Evolutionary conservation across 352 stramenopile species (phyloP), one percentile per base, ranked within the genome.

Genomic region (Phytophthora sp.): DNA sequence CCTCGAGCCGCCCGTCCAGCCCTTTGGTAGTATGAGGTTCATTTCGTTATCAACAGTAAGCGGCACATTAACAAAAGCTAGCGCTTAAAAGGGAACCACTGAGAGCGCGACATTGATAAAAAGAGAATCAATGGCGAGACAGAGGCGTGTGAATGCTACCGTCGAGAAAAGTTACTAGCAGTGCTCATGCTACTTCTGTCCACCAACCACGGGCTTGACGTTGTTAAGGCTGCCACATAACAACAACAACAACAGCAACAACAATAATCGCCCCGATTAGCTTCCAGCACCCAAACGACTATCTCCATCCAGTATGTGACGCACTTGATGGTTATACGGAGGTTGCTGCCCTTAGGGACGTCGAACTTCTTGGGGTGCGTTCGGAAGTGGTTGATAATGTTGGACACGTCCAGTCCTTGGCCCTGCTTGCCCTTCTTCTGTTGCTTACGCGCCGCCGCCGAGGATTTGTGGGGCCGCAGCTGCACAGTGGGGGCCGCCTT

Each of bases 271-370:
- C 9, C 9, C 5, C 29, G 5, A 35, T 7, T 35, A 23, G 71
- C 59, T 38, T 47, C 24, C 21, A 50, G 15, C 23, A 3, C 30
- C 20, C 15, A 39, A 11, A 60, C 6, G 29, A 21, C 42, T 0
- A 18, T 27, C 29, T 61, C 21, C 52, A 42, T 29, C 24, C 38
- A 46, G 21, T 9, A 1, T 20, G 5, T 23, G 11, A 82, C 82
- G 26, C 74, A 93, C 84, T 91, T 88, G 73, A 93, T 90, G 23
- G 85, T 91, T 63, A 93, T 89, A 52, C 83, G 77, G 23, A 93
- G 74, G 64, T 91, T 91, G 56, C 77, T 89, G 45, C 83, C 86
- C 57, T 93, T 87, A 29, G 86, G 86, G 21, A 95, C 67, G 47
- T 88, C 70, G 42, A 95, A 95, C 74, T 93, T 95, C 49, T 79